Conservation (phyloP, 805 yeast species). For the Grigorovia humatica region DNA sequence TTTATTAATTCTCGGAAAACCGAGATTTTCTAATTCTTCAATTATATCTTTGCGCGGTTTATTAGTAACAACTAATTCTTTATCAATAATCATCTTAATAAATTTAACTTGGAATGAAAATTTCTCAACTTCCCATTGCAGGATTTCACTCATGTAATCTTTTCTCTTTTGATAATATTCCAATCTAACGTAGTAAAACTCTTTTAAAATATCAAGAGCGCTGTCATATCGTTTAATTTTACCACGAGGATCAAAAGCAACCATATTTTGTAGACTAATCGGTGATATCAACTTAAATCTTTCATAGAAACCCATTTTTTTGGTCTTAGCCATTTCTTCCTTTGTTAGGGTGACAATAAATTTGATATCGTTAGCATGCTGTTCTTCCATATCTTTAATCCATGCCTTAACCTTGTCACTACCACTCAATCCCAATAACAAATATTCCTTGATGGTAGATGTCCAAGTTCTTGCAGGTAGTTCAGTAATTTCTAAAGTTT, state of each 20-base stretch:
- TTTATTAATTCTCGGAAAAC: conserved; percentile 71
- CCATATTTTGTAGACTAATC: conserved; percentile 77
- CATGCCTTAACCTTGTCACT: conserved; percentile 66
- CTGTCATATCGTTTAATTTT: conserved; percentile 72
- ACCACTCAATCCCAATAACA: conserved; percentile 65
- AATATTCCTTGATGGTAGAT: conserved; percentile 73
- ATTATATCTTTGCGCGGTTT: conserved; percentile 58
- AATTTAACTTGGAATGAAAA: conserved; percentile 80
- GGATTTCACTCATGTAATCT: conserved; percentile 57
- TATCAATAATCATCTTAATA: conserved; percentile 79
- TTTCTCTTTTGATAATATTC: conserved; percentile 88
- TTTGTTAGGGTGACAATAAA: conserved; percentile 65
- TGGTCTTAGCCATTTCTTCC: conserved; percentile 77
- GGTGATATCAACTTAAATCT: conserved; percentile 68
- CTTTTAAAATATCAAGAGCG: conserved; percentile 68
- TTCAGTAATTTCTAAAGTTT: conserved; percentile 80
- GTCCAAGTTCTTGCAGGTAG: conserved; percentile 93
- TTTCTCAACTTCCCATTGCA: conserved; percentile 66
- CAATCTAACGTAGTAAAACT: conserved; percentile 75
- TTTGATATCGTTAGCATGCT: conserved; percentile 72
- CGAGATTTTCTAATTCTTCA: conserved; percentile 46
- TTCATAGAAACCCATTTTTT: conserved; percentile 67
- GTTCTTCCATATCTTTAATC: conserved; percentile 93
- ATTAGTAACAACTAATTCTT: conserved; percentile 59
- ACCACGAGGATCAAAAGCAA: conserved; percentile 86